Conservation (phyloP, 495 filamentous ascomycete genomes). For the Xylaria nigripes region DNA sequence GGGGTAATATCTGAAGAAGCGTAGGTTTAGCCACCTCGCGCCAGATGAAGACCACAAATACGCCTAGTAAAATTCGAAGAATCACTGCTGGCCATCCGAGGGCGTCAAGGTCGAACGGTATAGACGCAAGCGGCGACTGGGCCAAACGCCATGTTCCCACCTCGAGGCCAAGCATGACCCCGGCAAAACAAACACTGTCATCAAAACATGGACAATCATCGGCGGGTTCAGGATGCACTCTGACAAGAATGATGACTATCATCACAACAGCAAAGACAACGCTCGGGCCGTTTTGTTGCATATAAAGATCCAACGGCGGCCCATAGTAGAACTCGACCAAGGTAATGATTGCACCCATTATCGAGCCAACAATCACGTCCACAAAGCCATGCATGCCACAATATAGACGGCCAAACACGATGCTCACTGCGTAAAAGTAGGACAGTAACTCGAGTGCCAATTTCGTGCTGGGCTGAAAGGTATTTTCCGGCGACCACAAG, state of each 20-base stretch:
- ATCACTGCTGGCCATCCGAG: constrained; percentile 52
- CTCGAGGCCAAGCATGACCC: constrained; percentile 75
- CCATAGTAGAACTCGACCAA: constrained; percentile 66
- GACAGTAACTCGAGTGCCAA: constrained; percentile 55
- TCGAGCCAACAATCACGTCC: constrained; percentile 71
- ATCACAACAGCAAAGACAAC: constrained; percentile 54
- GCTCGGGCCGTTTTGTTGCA: constrained; percentile 48
- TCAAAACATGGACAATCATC: constrained; percentile 98
- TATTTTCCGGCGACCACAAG: constrained; percentile 49
- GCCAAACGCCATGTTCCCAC: constrained; percentile 74
- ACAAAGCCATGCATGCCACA: constrained; percentile 98
- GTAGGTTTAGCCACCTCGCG: constrained; percentile 78
- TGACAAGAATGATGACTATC: constrained; percentile 63
- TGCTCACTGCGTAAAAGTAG: constrained; percentile 82
- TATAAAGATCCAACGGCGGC: constrained; percentile 55
- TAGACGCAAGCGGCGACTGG: constrained; percentile 44
- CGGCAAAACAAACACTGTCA: constrained; percentile 88
- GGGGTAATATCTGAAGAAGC: constrained; percentile 67
- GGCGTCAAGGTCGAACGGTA: constrained; percentile 52
- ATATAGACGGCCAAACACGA: constrained; percentile 83
- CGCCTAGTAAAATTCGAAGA: constrained; percentile 65
- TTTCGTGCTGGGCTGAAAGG: constrained; percentile 43
- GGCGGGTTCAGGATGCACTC: constrained; percentile 89
- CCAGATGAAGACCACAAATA: constrained; percentile 80
- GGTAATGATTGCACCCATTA: constrained; percentile 59